Base-by-base conservation (phyloP, 2,329 filamentous ascomycete genomes). In the Fusarium papillatum region DNA sequence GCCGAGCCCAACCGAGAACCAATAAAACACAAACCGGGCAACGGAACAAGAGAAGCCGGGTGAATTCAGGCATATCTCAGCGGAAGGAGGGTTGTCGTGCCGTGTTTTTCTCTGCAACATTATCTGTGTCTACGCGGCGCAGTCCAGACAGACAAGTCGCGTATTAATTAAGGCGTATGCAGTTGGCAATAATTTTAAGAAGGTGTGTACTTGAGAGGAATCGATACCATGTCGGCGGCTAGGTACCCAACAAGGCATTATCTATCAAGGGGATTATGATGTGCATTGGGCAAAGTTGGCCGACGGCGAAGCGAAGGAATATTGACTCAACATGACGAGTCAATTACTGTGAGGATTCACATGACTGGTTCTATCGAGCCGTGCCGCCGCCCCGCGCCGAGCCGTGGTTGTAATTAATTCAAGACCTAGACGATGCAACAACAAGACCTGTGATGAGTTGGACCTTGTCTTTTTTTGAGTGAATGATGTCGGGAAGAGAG, bases 351-450 rank as follows among this genome's bases (percentile, higher is more conserved):
- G 7, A n/a, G 26, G 41, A 46, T 43, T 46, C 24, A 41, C 46
- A 53, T 26, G 43, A 60, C 61, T 31, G 36, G n/a, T 68, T 36
- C 61, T 31, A 41, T 74, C 72, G 73, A 65, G 69, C 73, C 73
- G 69, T 75, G 64, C 66, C 69, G 59, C 73, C 66, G 73, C 72
- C 73, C 70, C 73, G 55, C 63, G 70, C 39, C 26, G 29, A 17
- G 66, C 29, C 73, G 69, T 48, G 59, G 13, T 57, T 22, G 13
- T 36, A 57, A 61, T 68, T 41, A 41, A 55, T 55, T 38, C 46
- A 50, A 31, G 36, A n/a, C 36, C 36, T 39, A 9, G 29, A 31
- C n/a, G 43, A 48, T 50, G 41, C 46, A 9, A 24, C 16, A 31
- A 29, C 46, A 16, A 24, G 8, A 24, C 16, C 22, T 48, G 24